Evolutionary conservation across 768 basidiomycete species (phyloP).

Genomic region (Leccinum disarticulatum): DNA sequence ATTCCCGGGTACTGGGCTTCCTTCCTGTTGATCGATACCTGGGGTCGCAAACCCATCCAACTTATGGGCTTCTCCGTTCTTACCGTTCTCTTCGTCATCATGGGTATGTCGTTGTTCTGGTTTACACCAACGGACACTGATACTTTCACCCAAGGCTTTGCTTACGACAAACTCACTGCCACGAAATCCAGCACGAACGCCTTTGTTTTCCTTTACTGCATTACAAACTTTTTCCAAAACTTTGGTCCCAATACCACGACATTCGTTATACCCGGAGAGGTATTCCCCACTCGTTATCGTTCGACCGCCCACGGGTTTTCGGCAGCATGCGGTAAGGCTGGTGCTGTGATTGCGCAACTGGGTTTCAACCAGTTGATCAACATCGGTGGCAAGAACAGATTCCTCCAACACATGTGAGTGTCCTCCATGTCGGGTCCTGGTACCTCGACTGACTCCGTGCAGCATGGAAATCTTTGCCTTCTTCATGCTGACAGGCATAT

Average conservation of each 20-base stretch:
- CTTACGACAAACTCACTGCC: constrained; percentile 54
- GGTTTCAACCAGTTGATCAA: constrained; percentile 69
- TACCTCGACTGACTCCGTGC: not conserved
- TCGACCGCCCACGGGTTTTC: constrained; percentile 84
- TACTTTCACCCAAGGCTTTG: constrained; percentile 51
- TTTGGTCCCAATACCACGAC: constrained; percentile 83
- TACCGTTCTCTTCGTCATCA: constrained; percentile 62
- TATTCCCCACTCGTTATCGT: constrained; percentile 86
- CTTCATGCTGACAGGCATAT: constrained; percentile 84
- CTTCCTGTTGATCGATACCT: constrained; percentile 66
- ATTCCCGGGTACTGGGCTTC: constrained; percentile 71
- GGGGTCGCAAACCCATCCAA: constrained; percentile 84
- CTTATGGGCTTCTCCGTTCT: constrained; percentile 73
- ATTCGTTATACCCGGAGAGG: constrained; percentile 79
- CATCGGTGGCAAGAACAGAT: constrained; percentile 62
- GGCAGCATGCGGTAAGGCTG: constrained; percentile 80
- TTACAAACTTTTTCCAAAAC: constrained; percentile 91
- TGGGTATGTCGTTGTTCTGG: constrained; percentile 48
- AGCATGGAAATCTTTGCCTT: constrained; percentile 80
- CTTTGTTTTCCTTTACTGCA: constrained; percentile 82
- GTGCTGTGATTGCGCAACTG: constrained; percentile 79
- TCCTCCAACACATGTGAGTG: constrained; percentile 68
- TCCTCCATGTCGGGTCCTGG: constrained; percentile 3
- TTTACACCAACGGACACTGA: constrained; percentile 1
- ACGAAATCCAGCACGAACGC: constrained; percentile 45